Conservation (phyloP, 2,329 filamentous ascomycete genomes). For the Camptophora hylomeconis region DNA sequence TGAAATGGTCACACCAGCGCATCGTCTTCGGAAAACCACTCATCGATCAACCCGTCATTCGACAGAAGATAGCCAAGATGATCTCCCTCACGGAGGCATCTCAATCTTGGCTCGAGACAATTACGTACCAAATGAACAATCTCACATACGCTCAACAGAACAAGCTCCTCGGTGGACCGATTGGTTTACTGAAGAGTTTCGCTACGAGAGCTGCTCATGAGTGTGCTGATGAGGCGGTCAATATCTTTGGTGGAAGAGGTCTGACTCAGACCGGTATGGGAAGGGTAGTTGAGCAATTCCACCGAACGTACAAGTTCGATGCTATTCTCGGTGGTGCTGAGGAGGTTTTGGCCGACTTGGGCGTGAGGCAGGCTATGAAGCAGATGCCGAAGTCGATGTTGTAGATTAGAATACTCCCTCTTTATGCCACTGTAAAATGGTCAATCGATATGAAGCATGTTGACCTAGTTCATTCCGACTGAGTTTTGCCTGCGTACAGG, state of each 20-base stretch:
- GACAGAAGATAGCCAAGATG: constrained; percentile 56
- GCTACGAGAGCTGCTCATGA: constrained; percentile 59
- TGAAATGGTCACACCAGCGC: constrained; percentile 72
- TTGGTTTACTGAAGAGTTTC: constrained; percentile 59
- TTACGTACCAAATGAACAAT: constrained; percentile 37
- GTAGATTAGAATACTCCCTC: too few relatives aligned
- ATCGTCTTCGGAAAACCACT: constrained; percentile 57
- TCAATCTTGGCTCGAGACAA: constrained; percentile 49
- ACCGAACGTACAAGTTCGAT: constrained; percentile 45
- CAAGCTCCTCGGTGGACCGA: constrained; percentile 53
- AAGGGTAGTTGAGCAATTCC: constrained; percentile 55
- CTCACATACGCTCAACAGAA: constrained; percentile 33
- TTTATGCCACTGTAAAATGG: too few relatives aligned
- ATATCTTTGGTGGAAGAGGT: constrained; percentile 63
- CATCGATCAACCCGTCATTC: constrained; percentile 61
- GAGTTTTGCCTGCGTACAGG: too few relatives aligned
- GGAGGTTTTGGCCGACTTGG: constrained; percentile 59
- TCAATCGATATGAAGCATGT: too few relatives aligned
- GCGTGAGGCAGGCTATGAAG: constrained; percentile 62
- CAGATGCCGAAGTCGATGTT: constrained; percentile 75
- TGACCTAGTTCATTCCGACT: too few relatives aligned
- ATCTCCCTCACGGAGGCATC: constrained; percentile 56
- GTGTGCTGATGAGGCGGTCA: constrained; percentile 54
- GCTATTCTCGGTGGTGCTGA: constrained; percentile 59
- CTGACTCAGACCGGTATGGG: constrained; percentile 59